These are phyloP conservation scores for Podila verticillata DNA, from an alignment of 192 early-diverging fungal genomes.

Conservation along the genomic window DNA sequence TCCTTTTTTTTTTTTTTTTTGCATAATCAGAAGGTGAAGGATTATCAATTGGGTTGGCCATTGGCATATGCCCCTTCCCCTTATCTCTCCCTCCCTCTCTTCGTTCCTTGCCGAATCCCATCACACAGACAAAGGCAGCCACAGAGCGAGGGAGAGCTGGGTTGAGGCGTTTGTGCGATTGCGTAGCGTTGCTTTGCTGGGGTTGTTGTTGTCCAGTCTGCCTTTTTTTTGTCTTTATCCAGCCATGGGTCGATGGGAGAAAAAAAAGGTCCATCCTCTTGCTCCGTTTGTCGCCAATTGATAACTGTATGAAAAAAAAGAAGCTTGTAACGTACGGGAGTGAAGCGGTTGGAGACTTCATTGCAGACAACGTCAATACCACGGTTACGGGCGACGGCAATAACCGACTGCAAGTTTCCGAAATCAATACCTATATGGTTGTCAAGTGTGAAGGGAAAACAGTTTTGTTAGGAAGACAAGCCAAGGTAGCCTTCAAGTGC, in stretches of 20 bases:
- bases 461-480: neutral
- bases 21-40: neutral
- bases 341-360: slow-evolving; percentile 96
- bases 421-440: slow-evolving; percentile 88
- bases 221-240: too few species aligned
- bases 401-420: slow-evolving; percentile 94
- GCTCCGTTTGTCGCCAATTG: too few species aligned
- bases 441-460: neutral
- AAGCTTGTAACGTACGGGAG: slow-evolving; percentile 74
- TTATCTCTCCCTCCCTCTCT: too few species aligned
- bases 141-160: too few species aligned
- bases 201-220: too few species aligned
- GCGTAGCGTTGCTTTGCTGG: too few species aligned
- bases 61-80: too few species aligned
- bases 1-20: neutral
- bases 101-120: too few species aligned
- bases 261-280: too few species aligned
- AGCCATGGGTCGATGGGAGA: too few species aligned
- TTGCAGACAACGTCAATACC: slow-evolving; percentile 98
- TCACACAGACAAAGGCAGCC: too few species aligned
- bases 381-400: slow-evolving; percentile 97
- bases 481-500: neutral
- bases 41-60: neutral
- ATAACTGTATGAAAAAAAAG: neutral
- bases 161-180: too few species aligned